phyloP scores from a whole-genome alignment of 1,139 yeast species.

The Torulaspora pretoriensis region DNA sequence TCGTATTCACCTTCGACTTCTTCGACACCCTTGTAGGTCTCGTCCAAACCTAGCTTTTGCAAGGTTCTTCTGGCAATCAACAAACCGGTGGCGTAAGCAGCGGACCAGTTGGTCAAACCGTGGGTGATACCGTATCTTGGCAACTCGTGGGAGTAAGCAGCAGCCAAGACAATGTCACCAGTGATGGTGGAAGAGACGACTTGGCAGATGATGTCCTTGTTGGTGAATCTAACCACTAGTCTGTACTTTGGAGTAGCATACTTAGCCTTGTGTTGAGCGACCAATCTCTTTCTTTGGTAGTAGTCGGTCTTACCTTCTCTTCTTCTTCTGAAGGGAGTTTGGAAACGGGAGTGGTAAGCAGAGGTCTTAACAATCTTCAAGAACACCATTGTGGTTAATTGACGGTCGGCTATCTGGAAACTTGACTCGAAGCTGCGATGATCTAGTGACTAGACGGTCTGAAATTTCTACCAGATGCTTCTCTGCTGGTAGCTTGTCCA shows the following conservation, averaged over 20 bases:
- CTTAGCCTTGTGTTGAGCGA: slow-evolving; percentile 99
- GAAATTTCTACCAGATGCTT: background rate
- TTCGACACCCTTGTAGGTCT: slow-evolving; percentile 97
- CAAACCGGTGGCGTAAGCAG: slow-evolving; percentile 99
- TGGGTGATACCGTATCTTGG: slow-evolving; percentile 97
- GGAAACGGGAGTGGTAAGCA: slow-evolving; percentile 99
- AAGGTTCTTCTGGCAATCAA: slow-evolving; percentile 99
- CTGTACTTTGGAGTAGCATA: slow-evolving; percentile 99
- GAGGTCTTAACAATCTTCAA: slow-evolving; percentile 65
- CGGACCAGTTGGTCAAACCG: slow-evolving; percentile 99
- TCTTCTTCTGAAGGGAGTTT: slow-evolving; percentile 99
- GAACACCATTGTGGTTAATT: slow-evolving; percentile 59
- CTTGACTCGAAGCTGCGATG: too few relatives aligned
- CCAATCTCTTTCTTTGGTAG: slow-evolving; percentile 99
- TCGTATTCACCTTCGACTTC: slow-evolving; percentile 99
- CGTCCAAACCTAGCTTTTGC: slow-evolving; percentile 96
- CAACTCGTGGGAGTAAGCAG: slow-evolving; percentile 98
- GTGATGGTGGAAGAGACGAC: slow-evolving; percentile 93
- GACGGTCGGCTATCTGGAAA: background rate
- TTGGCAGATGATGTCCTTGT: slow-evolving; percentile 98
- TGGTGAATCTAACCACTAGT: slow-evolving; percentile 99
- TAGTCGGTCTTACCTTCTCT: slow-evolving; percentile 99
- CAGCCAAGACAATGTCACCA: slow-evolving; percentile 93
- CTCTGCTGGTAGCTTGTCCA: background rate
- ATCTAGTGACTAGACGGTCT: background rate